These are phyloP conservation scores for Gossypium gossypioides DNA, from an alignment of 441 rosid species.

Conservation along the genomic window DNA sequence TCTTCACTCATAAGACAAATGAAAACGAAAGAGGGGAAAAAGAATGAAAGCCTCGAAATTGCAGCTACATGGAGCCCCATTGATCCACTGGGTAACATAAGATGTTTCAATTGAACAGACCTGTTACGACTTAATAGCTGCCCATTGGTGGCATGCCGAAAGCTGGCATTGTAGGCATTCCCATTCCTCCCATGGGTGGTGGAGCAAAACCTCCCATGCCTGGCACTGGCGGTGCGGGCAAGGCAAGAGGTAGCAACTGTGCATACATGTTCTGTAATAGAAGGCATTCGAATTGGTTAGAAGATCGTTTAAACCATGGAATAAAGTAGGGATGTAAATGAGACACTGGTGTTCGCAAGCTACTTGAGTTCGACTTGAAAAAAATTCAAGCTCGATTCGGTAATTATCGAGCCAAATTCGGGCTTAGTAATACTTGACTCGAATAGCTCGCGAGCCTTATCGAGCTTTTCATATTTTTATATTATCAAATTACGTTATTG, in stretches of 20 bases:
- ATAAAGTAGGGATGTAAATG: background rate
- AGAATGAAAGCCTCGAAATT: conserved; percentile 10
- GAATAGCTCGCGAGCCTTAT: too few species aligned
- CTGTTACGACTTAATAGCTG: conserved; percentile 36
- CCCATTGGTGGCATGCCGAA: conserved; percentile 96
- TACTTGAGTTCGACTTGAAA: too few species aligned
- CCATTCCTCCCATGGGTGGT: conserved; percentile 73
- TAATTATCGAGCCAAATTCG: too few species aligned
- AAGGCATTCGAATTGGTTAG: background rate
- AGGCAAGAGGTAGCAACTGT: conserved; percentile 82
- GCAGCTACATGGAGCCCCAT: background rate
- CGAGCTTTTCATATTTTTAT: too few species aligned
- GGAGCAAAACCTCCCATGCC: conserved; percentile 68
- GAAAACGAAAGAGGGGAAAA: conserved; percentile 5
- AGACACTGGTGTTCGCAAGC: too few species aligned
- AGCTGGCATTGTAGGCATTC: conserved; percentile 92
- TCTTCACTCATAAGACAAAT: conserved; percentile 19
- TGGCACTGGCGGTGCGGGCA: conserved; percentile 97
- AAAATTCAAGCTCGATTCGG: too few species aligned
- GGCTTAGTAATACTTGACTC: too few species aligned
- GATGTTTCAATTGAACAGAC: background rate
- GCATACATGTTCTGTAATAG: conserved; percentile 90
- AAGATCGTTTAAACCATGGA: background rate
- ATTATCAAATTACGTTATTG: too few species aligned
- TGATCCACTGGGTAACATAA: conserved; percentile 13